Conservation (phyloP, 2,329 filamentous ascomycete genomes). For the Fusarium xylarioides region DNA sequence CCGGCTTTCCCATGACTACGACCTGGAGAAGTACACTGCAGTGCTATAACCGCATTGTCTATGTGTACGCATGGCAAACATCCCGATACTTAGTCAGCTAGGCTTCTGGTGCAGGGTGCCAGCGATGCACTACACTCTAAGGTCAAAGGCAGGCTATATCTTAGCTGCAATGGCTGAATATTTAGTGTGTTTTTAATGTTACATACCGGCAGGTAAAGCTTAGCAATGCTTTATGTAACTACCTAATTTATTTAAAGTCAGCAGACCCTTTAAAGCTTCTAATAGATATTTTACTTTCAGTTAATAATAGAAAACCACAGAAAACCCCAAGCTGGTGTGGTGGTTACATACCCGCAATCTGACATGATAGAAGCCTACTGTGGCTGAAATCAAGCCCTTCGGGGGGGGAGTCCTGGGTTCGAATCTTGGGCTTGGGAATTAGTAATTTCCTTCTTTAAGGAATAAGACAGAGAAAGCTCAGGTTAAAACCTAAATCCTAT, state of each 20-base stretch:
- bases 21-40: background rate
- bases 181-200: background rate
- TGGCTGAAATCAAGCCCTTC: too few relatives aligned
- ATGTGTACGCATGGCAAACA: background rate
- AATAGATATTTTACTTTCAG: background rate
- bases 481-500: background rate
- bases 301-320: too few relatives aligned
- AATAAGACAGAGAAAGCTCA: too few relatives aligned
- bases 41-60: background rate
- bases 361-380: too few relatives aligned
- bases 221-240: background rate
- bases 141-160: background rate
- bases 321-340: too few relatives aligned
- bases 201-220: background rate
- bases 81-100: too few relatives aligned
- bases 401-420: too few relatives aligned
- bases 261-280: background rate
- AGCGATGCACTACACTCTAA: too few relatives aligned
- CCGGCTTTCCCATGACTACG: background rate
- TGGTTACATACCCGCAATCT: too few relatives aligned
- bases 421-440: too few relatives aligned
- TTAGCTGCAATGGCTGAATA: background rate
- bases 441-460: too few relatives aligned
- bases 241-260: background rate
- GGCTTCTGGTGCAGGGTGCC: too few relatives aligned